Conservation (phyloP, 371 early-diverging fungal species). For the Mucor lusitanicus region DNA sequence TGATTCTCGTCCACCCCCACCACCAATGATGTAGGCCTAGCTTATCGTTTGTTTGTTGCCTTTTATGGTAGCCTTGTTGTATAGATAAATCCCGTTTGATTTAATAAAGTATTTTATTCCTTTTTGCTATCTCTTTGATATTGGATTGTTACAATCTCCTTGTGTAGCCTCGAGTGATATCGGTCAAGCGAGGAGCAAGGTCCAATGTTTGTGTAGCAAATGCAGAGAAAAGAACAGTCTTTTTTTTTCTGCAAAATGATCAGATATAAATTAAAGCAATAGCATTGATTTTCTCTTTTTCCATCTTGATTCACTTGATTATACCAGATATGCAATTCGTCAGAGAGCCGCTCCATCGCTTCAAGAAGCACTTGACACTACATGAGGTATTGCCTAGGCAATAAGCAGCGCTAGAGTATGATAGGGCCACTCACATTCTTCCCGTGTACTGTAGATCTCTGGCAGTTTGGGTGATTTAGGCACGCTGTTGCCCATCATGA, state of each 20-base stretch:
- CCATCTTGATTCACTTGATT: neutral
- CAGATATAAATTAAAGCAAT: neutral
- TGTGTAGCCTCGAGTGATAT: neutral
- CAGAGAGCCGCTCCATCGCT: neutral
- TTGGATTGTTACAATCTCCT: neutral
- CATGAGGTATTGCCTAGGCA: constrained; percentile 29
- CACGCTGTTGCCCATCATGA: constrained; percentile 85
- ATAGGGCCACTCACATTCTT: no score
- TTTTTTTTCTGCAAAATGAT: neutral
- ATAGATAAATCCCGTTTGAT: neutral
- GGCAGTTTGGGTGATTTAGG: constrained; percentile 86
- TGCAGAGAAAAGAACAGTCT: constrained; percentile 2
- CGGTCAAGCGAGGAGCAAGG: neutral
- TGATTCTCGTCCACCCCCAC: constrained; percentile 19
- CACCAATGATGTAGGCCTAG: neutral
- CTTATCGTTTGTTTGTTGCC: constrained; percentile 2
- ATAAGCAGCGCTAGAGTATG: neutral
- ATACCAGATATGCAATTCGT: neutral
- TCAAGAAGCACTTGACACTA: constrained; percentile 27
- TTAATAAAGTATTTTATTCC: neutral
- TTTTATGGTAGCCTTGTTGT: neutral
- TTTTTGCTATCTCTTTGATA: neutral
- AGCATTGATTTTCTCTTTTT: neutral
- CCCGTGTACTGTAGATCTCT: constrained; percentile 65
- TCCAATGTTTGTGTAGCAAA: neutral